Percentiles rank a stretch among this genome's conserved stretches.
Conservation (phyloP, 768 basidiomycete species). For the Tricholoma terreum region DNA sequence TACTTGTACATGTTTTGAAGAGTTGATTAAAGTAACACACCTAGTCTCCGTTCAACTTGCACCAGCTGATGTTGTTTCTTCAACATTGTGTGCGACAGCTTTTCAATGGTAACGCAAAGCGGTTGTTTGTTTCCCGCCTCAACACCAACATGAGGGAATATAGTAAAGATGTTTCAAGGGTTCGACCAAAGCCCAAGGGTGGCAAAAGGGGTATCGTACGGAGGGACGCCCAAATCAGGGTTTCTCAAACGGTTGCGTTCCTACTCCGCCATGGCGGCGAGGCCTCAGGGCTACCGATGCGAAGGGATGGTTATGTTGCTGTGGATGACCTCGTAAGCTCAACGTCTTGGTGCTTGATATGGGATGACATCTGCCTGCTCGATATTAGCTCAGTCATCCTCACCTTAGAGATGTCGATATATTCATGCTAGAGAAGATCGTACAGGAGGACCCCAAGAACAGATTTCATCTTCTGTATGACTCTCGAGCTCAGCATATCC, state of each 20-base stretch:
- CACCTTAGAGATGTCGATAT: constrained; percentile 36
- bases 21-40: too few species aligned
- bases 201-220: not conserved
- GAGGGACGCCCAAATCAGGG: not conserved
- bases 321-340: constrained; percentile 75
- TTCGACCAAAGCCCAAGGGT: too few species aligned
- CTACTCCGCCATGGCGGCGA: constrained; percentile 74
- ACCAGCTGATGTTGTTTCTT: not conserved
- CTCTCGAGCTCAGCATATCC: not conserved
- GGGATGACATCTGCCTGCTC: constrained; percentile 49
- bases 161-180: not conserved
- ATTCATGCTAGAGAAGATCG: constrained; percentile 55
- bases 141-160: not conserved
- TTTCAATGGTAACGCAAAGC: not conserved
- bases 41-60: too few species aligned
- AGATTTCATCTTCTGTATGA: constrained; percentile 61
- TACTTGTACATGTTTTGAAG: too few species aligned
- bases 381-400: constrained; percentile 55
- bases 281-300: constrained; percentile 52
- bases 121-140: not conserved
- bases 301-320: constrained; percentile 76
- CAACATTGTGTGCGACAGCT: not conserved
- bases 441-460: constrained; percentile 62
- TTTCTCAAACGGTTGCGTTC: constrained; percentile 88
- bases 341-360: not conserved